Evolutionary conservation across 345 rosid species (phyloP).

Genomic region (Heritiera fomes): DNA sequence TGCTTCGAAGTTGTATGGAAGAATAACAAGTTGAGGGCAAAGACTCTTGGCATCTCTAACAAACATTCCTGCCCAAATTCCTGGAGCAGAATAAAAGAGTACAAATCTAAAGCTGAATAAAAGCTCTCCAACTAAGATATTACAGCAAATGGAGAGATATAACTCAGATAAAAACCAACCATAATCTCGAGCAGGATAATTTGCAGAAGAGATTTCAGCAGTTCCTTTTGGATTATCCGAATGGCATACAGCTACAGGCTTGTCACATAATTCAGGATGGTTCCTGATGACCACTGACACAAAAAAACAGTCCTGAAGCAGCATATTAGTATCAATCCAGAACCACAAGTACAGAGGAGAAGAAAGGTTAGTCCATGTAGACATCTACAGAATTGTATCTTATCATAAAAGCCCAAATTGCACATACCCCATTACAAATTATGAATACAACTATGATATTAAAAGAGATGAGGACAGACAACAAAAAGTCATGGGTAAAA

Average conservation of each 20-base stretch:
- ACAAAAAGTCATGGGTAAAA: slow-evolving; percentile 13
- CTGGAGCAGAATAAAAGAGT: slow-evolving; percentile 35
- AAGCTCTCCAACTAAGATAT: slow-evolving; percentile 12
- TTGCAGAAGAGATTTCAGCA: slow-evolving; percentile 97
- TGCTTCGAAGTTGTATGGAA: slow-evolving; percentile 89
- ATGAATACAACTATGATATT: slow-evolving; percentile 3
- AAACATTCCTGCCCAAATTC: slow-evolving; percentile 90
- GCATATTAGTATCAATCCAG: slow-evolving; percentile 29
- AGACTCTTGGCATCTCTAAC: slow-evolving; percentile 87
- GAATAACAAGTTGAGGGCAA: slow-evolving; percentile 80
- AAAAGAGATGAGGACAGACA: background rate
- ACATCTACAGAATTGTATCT: slow-evolving; percentile 6
- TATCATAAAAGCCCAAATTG: slow-evolving; percentile 8
- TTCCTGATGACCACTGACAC: slow-evolving; percentile 85
- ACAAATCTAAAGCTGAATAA: slow-evolving; percentile 18
- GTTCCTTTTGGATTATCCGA: slow-evolving; percentile 93
- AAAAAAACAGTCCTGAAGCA: slow-evolving; percentile 88
- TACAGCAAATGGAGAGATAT: slow-evolving; percentile 26
- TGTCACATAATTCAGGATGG: slow-evolving; percentile 66
- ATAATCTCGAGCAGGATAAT: slow-evolving; percentile 86
- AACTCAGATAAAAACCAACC: slow-evolving; percentile 51
- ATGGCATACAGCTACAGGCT: slow-evolving; percentile 91
- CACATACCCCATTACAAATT: slow-evolving; percentile 4
- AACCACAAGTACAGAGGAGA: background rate
- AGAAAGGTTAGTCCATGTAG: slow-evolving; percentile 3